phyloP scores from a whole-genome alignment of 2,329 filamentous ascomycete species.

The Epichloe brachyelytri region DNA sequence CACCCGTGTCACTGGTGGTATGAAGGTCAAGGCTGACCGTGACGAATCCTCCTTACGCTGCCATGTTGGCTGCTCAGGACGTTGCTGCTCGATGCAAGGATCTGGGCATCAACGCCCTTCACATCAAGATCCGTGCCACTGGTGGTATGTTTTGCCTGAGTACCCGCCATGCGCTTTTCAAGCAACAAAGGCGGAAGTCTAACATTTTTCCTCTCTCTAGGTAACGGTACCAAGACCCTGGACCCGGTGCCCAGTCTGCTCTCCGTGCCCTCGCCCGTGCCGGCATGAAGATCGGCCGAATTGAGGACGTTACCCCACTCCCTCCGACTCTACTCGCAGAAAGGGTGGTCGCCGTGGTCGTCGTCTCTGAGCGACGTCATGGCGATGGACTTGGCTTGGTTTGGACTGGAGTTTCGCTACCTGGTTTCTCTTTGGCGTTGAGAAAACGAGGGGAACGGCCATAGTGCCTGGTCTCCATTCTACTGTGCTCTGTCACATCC shows the following conservation, averaged over 20 bases:
- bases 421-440: constrained; percentile 49
- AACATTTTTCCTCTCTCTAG: constrained; percentile 25
- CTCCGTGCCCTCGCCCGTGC: constrained; percentile 97
- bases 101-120: constrained; percentile 73
- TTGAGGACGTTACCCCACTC: constrained; percentile 98
- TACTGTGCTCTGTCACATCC: constrained; percentile 32
- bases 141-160: constrained; percentile 52
- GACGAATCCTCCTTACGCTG: constrained; percentile 99
- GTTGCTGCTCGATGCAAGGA: constrained; percentile 76
- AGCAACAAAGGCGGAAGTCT: neutral
- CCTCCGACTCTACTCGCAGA: constrained; percentile 97
- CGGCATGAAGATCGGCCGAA: constrained; percentile 99
- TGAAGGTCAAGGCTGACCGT: constrained; percentile 99
- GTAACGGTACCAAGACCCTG: constrained; percentile 99
- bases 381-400: constrained; percentile 14
- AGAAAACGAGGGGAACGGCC: constrained; percentile 65
- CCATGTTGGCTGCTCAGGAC: constrained; percentile 99
- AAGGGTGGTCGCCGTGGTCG: constrained; percentile 99
- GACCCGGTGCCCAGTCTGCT: constrained; percentile 96
- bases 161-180: neutral
- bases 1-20: constrained; percentile 98
- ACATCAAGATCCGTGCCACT: constrained; percentile 99
- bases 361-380: constrained; percentile 64
- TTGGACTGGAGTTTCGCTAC: constrained; percentile 28
- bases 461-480: constrained; percentile 50